Evolutionary conservation across 495 filamentous ascomycete genomes (phyloP), one percentile per base, ranked within the genome.

Genomic region (Daldinia loculata): DNA sequence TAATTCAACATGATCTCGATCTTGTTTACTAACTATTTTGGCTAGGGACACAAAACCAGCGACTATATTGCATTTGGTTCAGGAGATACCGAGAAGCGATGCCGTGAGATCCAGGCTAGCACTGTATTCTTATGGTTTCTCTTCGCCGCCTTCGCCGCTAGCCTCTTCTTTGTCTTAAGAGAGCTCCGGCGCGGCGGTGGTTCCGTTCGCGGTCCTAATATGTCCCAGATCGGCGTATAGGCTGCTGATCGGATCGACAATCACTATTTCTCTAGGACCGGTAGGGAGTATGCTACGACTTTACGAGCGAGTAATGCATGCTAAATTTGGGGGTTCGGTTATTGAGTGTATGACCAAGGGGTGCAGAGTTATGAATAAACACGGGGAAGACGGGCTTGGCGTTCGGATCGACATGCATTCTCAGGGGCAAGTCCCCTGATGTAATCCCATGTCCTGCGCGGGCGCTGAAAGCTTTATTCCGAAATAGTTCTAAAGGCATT

Each of bases 101-200:
- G 83, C 76, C 77, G 82, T 60, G 78, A 84, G 79, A 76, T 85
- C 58, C 83, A 85, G 72, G 82, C 83, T n/a, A 72, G 77, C 55
- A 79, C 78, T 27, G 83, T 76, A 4, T 85, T 85, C 62, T 78
- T 84, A 76, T 85, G 82, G 82, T 84, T 84, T 74, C 74, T 85
- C 12, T 84, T 83, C 53, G 78, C 70, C 27, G 70, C 74, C 3
- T 82, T 83, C 39, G 69, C 74, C 0, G 75, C 71, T 7, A 77
- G 67, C 14, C 69, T 83, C 12, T 67, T 72, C 56, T 69, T 85
- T 55, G 64, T 76, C 41, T 61, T 78, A 51, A 73, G 71, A 48
- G 77, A 78, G 27, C 74, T 81, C 66, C 77, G 82, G n/a, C 74
- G 80, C 77, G 34, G 77, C 75, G 76, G 80, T 79, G 48, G 67